These are phyloP conservation scores for Tylopilus balloui DNA, from an alignment of 768 basidiomycete species.

Conservation along the genomic window DNA sequence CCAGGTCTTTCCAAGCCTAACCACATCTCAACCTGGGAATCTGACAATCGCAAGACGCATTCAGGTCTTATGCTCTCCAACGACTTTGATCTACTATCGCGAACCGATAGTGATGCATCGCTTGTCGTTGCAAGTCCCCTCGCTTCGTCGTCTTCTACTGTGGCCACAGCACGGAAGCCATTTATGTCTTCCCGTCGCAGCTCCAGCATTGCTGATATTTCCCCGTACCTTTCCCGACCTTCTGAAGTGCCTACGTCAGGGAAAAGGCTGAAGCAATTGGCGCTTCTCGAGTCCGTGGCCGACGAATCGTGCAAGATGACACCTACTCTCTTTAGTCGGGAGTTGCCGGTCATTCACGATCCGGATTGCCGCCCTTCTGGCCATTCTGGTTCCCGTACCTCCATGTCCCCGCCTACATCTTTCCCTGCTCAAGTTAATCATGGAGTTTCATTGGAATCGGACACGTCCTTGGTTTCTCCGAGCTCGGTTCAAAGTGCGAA, in stretches of 20 bases:
- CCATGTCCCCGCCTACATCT: conserved; percentile 28
- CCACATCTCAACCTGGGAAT: not conserved
- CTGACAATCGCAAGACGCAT: conserved; percentile 7
- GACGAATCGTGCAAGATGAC: conserved; percentile 69
- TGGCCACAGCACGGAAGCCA: conserved; percentile 20
- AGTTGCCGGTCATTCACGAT: conserved; percentile 17
- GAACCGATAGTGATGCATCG: conserved; percentile 8
- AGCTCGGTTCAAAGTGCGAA: conserved; percentile 8
- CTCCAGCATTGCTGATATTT: conserved; percentile 60
- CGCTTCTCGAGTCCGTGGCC: conserved; percentile 65
- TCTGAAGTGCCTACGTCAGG: conserved; percentile 52
- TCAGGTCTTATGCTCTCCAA: not conserved
- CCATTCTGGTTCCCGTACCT: conserved; percentile 21
- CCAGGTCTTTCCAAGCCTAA: conserved; percentile 5
- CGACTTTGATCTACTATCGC: not conserved
- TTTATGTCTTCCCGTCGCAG: conserved; percentile 29
- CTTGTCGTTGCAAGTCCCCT: conserved; percentile 2
- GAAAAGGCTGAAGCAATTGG: conserved; percentile 64
- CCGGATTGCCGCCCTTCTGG: conserved; percentile 1
- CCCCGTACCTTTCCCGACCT: conserved; percentile 59
- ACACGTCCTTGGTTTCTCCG: conserved; percentile 3
- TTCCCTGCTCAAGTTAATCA: conserved; percentile 17
- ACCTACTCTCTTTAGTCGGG: conserved; percentile 32
- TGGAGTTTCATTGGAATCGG: conserved; percentile 37
- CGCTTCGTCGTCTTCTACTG: conserved; percentile 10